These are phyloP conservation scores for Yamadazyma jaroonii DNA, from an alignment of 1,139 yeast genomes.

Conservation along the genomic window DNA sequence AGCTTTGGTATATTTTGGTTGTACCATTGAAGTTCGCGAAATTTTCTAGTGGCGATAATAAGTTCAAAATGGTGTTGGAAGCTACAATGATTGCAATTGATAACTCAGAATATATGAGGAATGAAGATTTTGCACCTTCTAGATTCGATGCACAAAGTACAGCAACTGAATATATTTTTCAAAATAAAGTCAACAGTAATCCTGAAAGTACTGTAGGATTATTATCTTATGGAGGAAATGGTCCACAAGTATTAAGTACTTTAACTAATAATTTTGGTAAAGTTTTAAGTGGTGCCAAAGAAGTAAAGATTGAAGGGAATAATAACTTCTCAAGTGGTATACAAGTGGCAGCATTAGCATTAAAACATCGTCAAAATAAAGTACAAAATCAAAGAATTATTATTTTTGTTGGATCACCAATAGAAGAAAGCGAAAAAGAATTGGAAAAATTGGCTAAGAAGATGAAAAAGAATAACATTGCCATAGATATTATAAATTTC, in stretches of 20 bases:
- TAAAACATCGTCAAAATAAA: slow-evolving; percentile 94
- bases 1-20: slow-evolving; percentile 14
- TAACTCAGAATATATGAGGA: slow-evolving; percentile 93
- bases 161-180: slow-evolving; percentile 86
- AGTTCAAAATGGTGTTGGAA: slow-evolving; percentile 71
- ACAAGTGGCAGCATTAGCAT: slow-evolving; percentile 95
- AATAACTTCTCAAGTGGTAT: slow-evolving; percentile 77
- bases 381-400: slow-evolving; percentile 89
- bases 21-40: neutral
- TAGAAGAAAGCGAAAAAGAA: slow-evolving; percentile 66
- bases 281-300: slow-evolving; percentile 83
- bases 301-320: slow-evolving; percentile 69
- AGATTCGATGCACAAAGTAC: slow-evolving; percentile 93
- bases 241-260: slow-evolving; percentile 83
- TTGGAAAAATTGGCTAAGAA: slow-evolving; percentile 85
- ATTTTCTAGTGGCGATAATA: neutral
- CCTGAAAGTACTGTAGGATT: slow-evolving; percentile 95
- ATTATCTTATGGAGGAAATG: slow-evolving; percentile 82
- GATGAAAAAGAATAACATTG: slow-evolving; percentile 89
- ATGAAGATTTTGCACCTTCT: slow-evolving; percentile 89
- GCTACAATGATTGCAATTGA: slow-evolving; percentile 96
- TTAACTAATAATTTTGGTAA: slow-evolving; percentile 87
- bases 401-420: slow-evolving; percentile 87
- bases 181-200: slow-evolving; percentile 79
- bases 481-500: slow-evolving; percentile 86